A percentile compares a stretch with the other conserved stretches of the same genome.
Evolutionary conservation across 2,329 filamentous ascomycete genomes (phyloP).

Genomic region (Talaromyces sp.): DNA sequence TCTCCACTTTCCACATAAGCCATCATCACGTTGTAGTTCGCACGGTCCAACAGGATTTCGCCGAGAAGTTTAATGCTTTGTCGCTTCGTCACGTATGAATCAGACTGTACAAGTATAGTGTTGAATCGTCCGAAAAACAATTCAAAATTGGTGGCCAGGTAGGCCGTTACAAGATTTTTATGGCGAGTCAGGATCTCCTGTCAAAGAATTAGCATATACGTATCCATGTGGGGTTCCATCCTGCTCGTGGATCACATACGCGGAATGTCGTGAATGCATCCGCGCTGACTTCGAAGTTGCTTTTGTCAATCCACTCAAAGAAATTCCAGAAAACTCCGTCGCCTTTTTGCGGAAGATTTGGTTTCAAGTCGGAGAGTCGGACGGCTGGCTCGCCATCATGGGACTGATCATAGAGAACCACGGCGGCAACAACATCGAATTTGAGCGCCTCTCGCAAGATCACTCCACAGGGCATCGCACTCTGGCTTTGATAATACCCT

Average conservation of each 20-base stretch:
- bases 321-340: conserved; percentile 94
- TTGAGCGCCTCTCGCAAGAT: conserved; percentile 89
- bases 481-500: conserved; percentile 87
- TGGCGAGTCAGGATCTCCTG: conserved; percentile 93
- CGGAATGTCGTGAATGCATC: conserved; percentile 98
- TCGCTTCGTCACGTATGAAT: conserved; percentile 95
- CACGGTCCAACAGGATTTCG: conserved; percentile 89
- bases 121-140: conserved; percentile 94
- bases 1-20: conserved; percentile 93
- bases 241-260: conserved; percentile 54
- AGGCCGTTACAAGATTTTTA: conserved; percentile 86
- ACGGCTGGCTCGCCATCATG: conserved; percentile 72
- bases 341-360: conserved; percentile 73
- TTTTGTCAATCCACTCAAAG: conserved; percentile 96
- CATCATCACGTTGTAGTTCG: conserved; percentile 98
- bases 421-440: conserved; percentile 84
- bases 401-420: conserved; percentile 91
- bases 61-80: conserved; percentile 97
- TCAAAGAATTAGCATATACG: neutral
- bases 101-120: conserved; percentile 80
- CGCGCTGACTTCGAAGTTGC: conserved; percentile 93
- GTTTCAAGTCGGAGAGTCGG: conserved; percentile 75
- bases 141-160: conserved; percentile 86
- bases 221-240: neutral
- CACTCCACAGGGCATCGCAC: conserved; percentile 86